Percentiles rank a stretch among this genome's conserved stretches.
Conservation (phyloP, 2,329 filamentous ascomycete species). For the Myriosclerotinia scirpicola region DNA sequence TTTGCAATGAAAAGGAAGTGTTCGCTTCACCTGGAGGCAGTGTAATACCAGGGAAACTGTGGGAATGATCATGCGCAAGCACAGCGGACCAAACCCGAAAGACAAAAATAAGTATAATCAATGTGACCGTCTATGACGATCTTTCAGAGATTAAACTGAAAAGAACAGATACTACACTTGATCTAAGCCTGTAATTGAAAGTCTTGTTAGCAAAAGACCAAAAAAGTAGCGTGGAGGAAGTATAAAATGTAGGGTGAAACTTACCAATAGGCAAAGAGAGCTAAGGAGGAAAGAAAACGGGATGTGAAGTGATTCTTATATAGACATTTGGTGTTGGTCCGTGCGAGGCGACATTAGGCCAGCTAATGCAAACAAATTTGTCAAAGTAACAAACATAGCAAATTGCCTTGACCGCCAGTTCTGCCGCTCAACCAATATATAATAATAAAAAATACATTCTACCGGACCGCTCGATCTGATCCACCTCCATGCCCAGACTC, state of each 20-base stretch:
- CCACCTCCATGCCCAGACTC: too few relatives aligned
- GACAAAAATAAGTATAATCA: conserved; percentile 84
- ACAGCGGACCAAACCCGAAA: conserved; percentile 58
- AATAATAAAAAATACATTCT: too few relatives aligned
- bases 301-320: background rate
- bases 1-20: conserved; percentile 56
- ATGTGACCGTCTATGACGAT: conserved; percentile 66
- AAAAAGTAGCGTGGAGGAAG: too few relatives aligned
- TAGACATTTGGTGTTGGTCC: background rate
- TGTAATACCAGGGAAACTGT: conserved; percentile 77
- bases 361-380: conserved; percentile 14
- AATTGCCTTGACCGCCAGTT: background rate
- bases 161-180: conserved; percentile 93
- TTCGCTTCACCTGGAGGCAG: conserved; percentile 71
- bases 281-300: conserved; percentile 43
- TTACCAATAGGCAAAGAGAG: conserved; percentile 56
- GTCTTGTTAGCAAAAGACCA: conserved; percentile 45
- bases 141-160: conserved; percentile 96
- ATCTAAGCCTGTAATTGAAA: conserved; percentile 58
- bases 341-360: background rate
- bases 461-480: too few relatives aligned
- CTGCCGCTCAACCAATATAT: too few relatives aligned
- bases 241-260: background rate
- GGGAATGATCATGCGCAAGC: conserved; percentile 66
- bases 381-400: background rate